Evolutionary conservation across 148 eudicot species (phyloP).

Genomic region (Rhododendron simsii): DNA sequence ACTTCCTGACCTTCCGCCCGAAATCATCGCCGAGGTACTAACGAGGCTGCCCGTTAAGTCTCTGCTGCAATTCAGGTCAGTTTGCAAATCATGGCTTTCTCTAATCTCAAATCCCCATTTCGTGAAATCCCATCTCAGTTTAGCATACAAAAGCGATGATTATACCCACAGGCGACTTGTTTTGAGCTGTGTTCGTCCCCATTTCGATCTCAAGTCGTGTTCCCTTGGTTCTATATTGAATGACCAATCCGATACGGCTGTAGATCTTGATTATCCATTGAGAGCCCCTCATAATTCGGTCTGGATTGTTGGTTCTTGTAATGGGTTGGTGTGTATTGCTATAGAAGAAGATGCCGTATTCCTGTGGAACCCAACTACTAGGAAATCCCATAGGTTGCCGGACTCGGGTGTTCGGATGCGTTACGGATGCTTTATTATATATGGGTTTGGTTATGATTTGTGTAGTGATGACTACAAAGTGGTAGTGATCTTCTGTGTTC

Average conservation of each 20-base stretch:
- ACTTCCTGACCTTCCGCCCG: conserved; percentile 12
- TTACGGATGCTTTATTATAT: conserved; percentile 15
- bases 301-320: conserved; percentile 44
- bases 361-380: conserved; percentile 44
- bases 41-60: conserved; percentile 21
- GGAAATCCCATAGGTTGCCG: conserved; percentile 23
- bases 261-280: conserved; percentile 30
- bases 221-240: conserved; percentile 19
- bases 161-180: conserved; percentile 21
- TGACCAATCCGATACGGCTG: neutral
- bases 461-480: conserved; percentile 40
- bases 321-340: conserved; percentile 50
- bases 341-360: conserved; percentile 25
- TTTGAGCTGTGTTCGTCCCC: conserved; percentile 12
- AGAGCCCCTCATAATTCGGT: conserved; percentile 6
- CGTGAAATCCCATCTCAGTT: conserved; percentile 31
- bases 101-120: conserved; percentile 37
- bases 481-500: conserved; percentile 31
- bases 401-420: conserved; percentile 8
- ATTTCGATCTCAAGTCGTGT: conserved; percentile 16
- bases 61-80: conserved; percentile 24
- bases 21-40: conserved; percentile 25
- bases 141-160: neutral
- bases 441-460: conserved; percentile 50
- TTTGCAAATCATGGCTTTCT: conserved; percentile 30